A percentile compares a stretch with the other conserved stretches of the same genome.
phyloP scores from a whole-genome alignment of 2,329 filamentous ascomycete species.

The Arthrobotrys iridis region DNA sequence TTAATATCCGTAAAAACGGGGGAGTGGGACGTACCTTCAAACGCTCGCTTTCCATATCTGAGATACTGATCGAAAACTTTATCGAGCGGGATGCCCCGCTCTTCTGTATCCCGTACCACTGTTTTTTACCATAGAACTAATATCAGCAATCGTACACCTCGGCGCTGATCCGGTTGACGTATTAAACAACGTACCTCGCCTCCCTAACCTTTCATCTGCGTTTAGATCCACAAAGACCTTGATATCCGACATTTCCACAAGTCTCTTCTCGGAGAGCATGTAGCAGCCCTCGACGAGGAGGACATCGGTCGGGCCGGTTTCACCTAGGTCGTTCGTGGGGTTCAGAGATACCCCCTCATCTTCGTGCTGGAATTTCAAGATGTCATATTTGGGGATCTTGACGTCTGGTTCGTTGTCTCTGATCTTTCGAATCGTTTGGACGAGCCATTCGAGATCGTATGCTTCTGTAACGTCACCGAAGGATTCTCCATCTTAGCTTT shows the following conservation, averaged over 20 bases:
- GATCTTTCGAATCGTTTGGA: constrained; percentile 49
- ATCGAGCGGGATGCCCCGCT: constrained; percentile 54
- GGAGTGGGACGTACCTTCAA: constrained; percentile 52
- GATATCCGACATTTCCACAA: constrained; percentile 55
- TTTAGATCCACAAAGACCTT: constrained; percentile 57
- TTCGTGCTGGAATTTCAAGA: constrained; percentile 35
- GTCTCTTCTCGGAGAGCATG: constrained; percentile 53
- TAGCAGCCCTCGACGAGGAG: constrained; percentile 57
- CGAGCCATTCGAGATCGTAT: constrained; percentile 56
- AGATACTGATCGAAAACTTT: constrained; percentile 57
- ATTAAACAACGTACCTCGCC: constrained; percentile 24
- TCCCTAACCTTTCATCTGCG: constrained; percentile 54
- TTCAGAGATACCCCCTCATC: neutral
- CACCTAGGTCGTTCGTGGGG: constrained; percentile 28
- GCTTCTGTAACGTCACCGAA: constrained; percentile 29
- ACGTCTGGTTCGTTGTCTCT: constrained; percentile 39
- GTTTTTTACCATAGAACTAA: neutral
- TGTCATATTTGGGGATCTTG: constrained; percentile 44
- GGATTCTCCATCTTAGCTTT: too few relatives aligned
- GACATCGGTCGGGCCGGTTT: constrained; percentile 52
- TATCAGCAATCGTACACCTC: neutral
- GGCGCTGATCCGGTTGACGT: neutral
- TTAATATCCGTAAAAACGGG: constrained; percentile 52
- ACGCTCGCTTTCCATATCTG: constrained; percentile 56
- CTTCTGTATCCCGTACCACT: constrained; percentile 56